Evolutionary conservation across 164 flowering plant species (phyloP).

Genomic region (Macadamia integrifolia): DNA sequence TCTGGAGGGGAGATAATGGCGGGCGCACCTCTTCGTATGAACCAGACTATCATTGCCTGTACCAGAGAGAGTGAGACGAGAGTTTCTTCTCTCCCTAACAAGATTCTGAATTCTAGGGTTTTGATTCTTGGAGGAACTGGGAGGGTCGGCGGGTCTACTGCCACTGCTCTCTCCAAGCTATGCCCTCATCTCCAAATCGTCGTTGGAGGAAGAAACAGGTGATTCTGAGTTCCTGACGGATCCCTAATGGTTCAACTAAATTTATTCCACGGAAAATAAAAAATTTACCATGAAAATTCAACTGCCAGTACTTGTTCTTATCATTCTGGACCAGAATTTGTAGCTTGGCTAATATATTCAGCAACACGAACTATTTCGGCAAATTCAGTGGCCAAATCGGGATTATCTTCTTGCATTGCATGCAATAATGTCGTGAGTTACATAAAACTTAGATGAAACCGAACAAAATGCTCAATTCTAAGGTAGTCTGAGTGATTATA

Average conservation of each 20-base stretch:
- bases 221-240: background rate
- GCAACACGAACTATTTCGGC: too few species aligned
- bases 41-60: slow-evolving; percentile 9
- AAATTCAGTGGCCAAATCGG: too few species aligned
- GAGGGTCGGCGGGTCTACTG: slow-evolving; percentile 94
- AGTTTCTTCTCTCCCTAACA: slow-evolving; percentile 15
- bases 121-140: slow-evolving; percentile 89
- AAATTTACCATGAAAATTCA: too few species aligned
- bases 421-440: too few species aligned
- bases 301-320: too few species aligned
- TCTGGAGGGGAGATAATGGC: slow-evolving; percentile 18
- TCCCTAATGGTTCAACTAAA: background rate
- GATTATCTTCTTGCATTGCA: too few species aligned
- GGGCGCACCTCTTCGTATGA: slow-evolving; percentile 19
- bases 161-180: slow-evolving; percentile 67
- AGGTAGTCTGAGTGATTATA: too few species aligned
- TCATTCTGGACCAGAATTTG: too few species aligned
- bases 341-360: too few species aligned
- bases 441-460: too few species aligned
- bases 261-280: too few species aligned
- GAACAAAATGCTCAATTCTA: too few species aligned
- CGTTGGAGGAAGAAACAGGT: slow-evolving; percentile 83
- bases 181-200: slow-evolving; percentile 61
- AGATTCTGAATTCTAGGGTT: slow-evolving; percentile 40
- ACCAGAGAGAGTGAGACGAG: slow-evolving; percentile 10